Percentiles rank a stretch among this genome's conserved stretches.
Evolutionary conservation across 345 rosid genomes (phyloP).

Genomic region (Hibiscus tridactylites): DNA sequence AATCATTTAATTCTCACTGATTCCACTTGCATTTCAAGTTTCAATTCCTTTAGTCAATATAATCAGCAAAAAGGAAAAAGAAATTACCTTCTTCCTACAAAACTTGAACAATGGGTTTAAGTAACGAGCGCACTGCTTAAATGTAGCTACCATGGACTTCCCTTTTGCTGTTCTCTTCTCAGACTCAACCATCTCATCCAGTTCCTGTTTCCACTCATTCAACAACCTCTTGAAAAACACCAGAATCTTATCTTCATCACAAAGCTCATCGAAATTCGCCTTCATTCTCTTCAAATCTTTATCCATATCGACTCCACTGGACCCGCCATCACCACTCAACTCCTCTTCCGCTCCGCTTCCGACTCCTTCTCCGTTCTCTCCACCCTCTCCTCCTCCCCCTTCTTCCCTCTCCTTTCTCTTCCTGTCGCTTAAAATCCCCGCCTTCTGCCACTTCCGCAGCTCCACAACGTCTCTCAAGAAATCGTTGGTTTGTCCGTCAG

Average conservation of each 20-base stretch:
- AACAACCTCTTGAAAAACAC: constrained; percentile 81
- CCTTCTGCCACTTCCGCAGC: constrained; percentile 88
- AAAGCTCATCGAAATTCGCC: constrained; percentile 71
- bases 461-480: constrained; percentile 92
- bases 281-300: constrained; percentile 66
- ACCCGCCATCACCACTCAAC: constrained; percentile 66
- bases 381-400: constrained; percentile 52
- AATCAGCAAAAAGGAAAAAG: background rate
- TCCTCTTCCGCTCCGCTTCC: constrained; percentile 70
- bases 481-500: constrained; percentile 94
- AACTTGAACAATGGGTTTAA: constrained; percentile 85
- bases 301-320: constrained; percentile 78
- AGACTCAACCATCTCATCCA: constrained; percentile 60
- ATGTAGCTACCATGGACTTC: constrained; percentile 83
- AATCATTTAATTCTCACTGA: background rate
- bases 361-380: constrained; percentile 41
- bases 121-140: constrained; percentile 93
- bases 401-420: constrained; percentile 83
- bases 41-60: background rate
- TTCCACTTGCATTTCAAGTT: background rate
- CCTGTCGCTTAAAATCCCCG: constrained; percentile 59
- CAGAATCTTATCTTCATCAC: constrained; percentile 87
- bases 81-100: constrained; percentile 84
- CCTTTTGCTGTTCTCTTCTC: constrained; percentile 93
- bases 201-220: constrained; percentile 94